A percentile compares a stretch with the other conserved stretches of the same genome.
phyloP scores from a whole-genome alignment of 148 eudicot species.

The Camellia lanceoleosa region DNA sequence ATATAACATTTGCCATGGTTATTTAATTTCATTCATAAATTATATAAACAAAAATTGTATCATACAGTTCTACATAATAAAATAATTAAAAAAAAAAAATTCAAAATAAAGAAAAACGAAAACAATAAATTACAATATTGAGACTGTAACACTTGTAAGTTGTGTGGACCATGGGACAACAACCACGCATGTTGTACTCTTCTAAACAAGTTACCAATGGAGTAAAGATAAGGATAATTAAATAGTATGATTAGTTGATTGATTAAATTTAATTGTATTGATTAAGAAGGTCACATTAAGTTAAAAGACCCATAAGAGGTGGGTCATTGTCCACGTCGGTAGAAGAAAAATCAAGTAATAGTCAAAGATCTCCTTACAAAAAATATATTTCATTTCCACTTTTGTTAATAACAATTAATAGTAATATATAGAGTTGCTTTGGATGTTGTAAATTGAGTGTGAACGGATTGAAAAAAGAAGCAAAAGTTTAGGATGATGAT shows the following conservation, averaged over 20 bases:
- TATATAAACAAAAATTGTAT: too few relatives aligned
- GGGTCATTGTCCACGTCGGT: conserved; percentile 14
- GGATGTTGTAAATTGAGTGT: neutral
- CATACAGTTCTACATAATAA: too few relatives aligned
- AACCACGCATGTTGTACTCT: neutral
- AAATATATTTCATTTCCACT: too few relatives aligned
- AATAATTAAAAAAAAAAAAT: too few relatives aligned
- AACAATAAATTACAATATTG: too few relatives aligned
- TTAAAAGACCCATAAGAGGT: conserved; percentile 17
- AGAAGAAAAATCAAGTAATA: conserved; percentile 18
- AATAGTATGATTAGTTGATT: neutral
- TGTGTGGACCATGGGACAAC: too few relatives aligned
- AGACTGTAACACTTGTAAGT: too few relatives aligned
- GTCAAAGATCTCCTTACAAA: conserved; percentile 11
- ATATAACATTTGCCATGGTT: too few relatives aligned
- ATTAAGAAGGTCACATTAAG: neutral
- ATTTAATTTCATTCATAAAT: too few relatives aligned
- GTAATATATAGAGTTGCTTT: too few relatives aligned
- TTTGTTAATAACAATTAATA: neutral
- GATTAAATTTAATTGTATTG: too few relatives aligned
- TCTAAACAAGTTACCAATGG: neutral
- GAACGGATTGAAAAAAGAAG: neutral
- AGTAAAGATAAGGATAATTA: neutral
- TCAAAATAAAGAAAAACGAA: too few relatives aligned
- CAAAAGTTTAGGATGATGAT: neutral